Evolutionary conservation across 257 asterid genomes (phyloP), one percentile per base, ranked within the genome.

Genomic region (Primulina eburnea): DNA sequence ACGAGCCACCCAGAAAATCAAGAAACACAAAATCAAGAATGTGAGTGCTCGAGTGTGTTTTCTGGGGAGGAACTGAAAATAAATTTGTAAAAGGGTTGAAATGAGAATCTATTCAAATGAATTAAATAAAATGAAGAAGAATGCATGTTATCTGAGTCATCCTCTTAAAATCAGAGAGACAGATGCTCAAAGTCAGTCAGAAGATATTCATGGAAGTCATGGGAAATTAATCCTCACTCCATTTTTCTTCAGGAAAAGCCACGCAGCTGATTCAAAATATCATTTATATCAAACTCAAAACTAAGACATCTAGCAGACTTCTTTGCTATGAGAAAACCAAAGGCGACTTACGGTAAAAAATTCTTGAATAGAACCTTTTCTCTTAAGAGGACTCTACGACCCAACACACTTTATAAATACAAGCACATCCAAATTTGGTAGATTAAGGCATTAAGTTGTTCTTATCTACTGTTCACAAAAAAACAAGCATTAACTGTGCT

Each of bases 381-480:
- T 18, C 50, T 32, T 28, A 18, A 30, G 40, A 24, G 40, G 64
- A 62, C 73, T 34, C 71, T 60, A 55, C 55, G 55, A 74, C 33
- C 32, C 40, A 64, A 24, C 50, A 65, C 76, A 33, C 37, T 63
- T 84, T 81, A 81, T 43, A 43, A 11, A 43, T 82, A 81, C 65
- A 75, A 64, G 60, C 73, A 60, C 65, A 75, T 34, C 30, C 65
- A 33, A 74, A 62, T 37, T 34, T 34, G 53, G 60, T 32, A 69
- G 73, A 67, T 53, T 53, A 60, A 67, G 68, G 62, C 73, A 40
- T 74, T 47, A 81, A 73, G 67, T 75, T 71, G 62, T 74, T 68
- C 83, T 79, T 78, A 80, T 74, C 78, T 58, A 69, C 40, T 37
- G 12, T 67, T 65, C 24, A 79, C 61, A 64, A 71, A 70, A 64